These are phyloP conservation scores for Miamiensis avidus DNA, from an alignment of 169 alveolate species.

Conservation along the genomic window DNA sequence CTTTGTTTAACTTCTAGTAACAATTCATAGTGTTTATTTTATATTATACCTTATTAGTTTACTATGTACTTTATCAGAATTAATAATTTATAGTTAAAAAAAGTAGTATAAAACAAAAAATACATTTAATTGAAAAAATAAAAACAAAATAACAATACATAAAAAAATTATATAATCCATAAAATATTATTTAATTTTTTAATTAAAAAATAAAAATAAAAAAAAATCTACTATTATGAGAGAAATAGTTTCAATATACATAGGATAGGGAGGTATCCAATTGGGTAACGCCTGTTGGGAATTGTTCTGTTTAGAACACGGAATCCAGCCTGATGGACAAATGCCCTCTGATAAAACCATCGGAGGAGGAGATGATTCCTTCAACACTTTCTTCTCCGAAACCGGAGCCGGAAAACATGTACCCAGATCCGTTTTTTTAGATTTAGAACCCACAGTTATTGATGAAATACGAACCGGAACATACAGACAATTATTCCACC, in stretches of 20 bases:
- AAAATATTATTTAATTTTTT: too few relatives aligned
- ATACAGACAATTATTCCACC: constrained; percentile 95
- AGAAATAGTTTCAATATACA: constrained; percentile 1
- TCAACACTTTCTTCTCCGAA: constrained; percentile 98
- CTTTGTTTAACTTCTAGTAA: too few relatives aligned
- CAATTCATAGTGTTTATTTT: too few relatives aligned
- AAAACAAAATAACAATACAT: constrained; percentile 48
- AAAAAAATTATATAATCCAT: too few relatives aligned
- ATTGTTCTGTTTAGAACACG: constrained; percentile 39
- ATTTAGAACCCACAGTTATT: constrained; percentile 97
- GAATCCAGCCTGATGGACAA: constrained; percentile 13
- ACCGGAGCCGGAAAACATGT: constrained; percentile 97
- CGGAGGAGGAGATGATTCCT: constrained; percentile 53
- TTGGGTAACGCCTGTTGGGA: constrained; percentile 38
- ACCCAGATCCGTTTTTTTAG: constrained; percentile 95
- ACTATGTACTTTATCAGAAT: too few relatives aligned
- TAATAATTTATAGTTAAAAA: too few relatives aligned
- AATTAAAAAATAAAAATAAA: too few relatives aligned
- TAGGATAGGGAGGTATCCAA: constrained; percentile 13
- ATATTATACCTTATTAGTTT: too few relatives aligned
- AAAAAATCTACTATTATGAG: constrained; percentile 13
- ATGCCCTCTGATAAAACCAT: constrained; percentile 48
- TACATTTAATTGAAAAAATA: constrained; percentile 38
- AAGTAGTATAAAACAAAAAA: too few relatives aligned
- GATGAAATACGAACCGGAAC: constrained; percentile 99